phyloP scores from a whole-genome alignment of 495 filamentous ascomycete species.

The Daldinia bambusicola region DNA sequence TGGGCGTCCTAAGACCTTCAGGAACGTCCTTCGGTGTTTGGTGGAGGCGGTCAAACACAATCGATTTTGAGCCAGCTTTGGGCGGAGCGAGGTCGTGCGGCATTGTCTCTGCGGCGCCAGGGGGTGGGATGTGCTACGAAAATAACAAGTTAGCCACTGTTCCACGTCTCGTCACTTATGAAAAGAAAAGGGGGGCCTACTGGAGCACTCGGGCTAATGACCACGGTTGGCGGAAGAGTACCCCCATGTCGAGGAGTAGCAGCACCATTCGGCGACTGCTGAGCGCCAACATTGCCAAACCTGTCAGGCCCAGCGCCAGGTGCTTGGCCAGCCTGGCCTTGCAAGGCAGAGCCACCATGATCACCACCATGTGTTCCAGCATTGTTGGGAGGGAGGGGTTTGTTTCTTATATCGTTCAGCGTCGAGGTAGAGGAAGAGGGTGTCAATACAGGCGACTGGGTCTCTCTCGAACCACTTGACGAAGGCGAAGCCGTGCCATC shows the following conservation, averaged over 20 bases:
- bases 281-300: conserved; percentile 53
- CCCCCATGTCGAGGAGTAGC: conserved; percentile 74
- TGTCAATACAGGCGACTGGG: conserved; percentile 69
- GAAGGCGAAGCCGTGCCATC: conserved; percentile 83
- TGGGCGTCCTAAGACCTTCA: conserved; percentile 93
- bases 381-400: conserved; percentile 76
- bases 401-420: conserved; percentile 85
- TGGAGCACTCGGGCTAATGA: conserved; percentile 94
- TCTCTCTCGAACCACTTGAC: conserved; percentile 63
- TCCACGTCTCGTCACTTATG: conserved; percentile 4
- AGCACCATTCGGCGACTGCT: conserved; percentile 65
- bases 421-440: conserved; percentile 88
- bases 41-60: conserved; percentile 90
- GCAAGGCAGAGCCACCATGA: conserved; percentile 54
- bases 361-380: conserved; percentile 64
- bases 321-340: conserved; percentile 51
- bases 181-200: conserved; percentile 65
- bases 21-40: conserved; percentile 94
- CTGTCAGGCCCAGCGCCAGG: conserved; percentile 53
- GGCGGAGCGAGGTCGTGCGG: conserved; percentile 96
- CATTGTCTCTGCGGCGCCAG: conserved; percentile 96
- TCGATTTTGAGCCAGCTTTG: conserved; percentile 83
- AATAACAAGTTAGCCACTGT: conserved; percentile 13
- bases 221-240: conserved; percentile 84
- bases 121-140: conserved; percentile 88